phyloP scores from a whole-genome alignment of 2,329 filamentous ascomycete genomes.

The Sporothrix dimorphospora region DNA sequence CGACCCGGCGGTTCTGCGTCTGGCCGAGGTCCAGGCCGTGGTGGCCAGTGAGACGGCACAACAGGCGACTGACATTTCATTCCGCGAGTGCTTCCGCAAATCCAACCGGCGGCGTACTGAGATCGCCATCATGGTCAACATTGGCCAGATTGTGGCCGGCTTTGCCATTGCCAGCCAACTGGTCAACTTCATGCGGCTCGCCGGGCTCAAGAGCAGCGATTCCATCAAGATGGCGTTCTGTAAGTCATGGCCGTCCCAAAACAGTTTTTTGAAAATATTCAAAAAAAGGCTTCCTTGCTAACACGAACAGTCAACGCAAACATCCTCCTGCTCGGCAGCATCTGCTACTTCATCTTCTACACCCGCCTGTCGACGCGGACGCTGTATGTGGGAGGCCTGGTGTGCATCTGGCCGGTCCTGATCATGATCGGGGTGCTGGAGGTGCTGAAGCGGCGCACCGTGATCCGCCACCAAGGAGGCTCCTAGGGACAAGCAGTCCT shows the following conservation, averaged over 20 bases:
- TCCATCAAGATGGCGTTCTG: conserved; percentile 46
- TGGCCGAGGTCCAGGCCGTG: conserved; percentile 59
- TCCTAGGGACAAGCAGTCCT: conserved; percentile 48
- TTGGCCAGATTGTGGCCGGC: conserved; percentile 39
- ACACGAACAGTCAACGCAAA: conserved; percentile 31
- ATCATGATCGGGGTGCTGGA: conserved; percentile 50
- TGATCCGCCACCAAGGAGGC: conserved; percentile 36
- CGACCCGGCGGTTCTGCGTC: conserved; percentile 39
- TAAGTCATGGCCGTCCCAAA: not conserved
- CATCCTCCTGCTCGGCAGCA: conserved; percentile 45
- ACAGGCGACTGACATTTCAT: conserved; percentile 52
- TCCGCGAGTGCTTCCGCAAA: conserved; percentile 55
- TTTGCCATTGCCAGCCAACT: conserved; percentile 44
- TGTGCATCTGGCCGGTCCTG: conserved; percentile 42
- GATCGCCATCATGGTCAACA: conserved; percentile 49
- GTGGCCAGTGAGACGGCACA: conserved; percentile 57
- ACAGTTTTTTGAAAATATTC: too few relatives aligned
- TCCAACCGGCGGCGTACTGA: conserved; percentile 57
- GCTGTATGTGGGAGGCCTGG: conserved; percentile 46
- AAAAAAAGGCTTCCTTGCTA: not conserved
- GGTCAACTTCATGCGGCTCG: conserved; percentile 35
- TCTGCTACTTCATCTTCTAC: conserved; percentile 47
- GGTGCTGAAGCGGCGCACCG: conserved; percentile 41
- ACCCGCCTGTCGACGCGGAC: conserved; percentile 50
- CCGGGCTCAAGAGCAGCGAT: conserved; percentile 43